These are phyloP conservation scores for Nymphaea thermarum DNA, from an alignment of 164 flowering plant genomes.

Conservation along the genomic window DNA sequence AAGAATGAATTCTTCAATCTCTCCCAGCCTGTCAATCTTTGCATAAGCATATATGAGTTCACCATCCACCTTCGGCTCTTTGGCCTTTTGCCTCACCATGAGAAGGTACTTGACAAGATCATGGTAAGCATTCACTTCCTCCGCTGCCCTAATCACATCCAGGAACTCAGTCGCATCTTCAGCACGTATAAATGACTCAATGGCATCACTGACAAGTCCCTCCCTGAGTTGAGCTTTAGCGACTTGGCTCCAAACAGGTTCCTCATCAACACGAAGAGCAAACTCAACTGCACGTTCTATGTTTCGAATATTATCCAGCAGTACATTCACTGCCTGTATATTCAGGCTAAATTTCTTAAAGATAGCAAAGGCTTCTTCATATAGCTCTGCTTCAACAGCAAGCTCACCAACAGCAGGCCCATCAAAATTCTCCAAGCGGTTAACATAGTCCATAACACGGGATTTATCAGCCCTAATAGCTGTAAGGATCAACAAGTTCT, in stretches of 20 bases:
- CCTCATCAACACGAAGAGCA: slow-evolving; percentile 99
- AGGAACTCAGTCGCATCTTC: slow-evolving; percentile 93
- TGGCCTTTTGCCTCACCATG: slow-evolving; percentile 93
- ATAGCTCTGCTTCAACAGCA: slow-evolving; percentile 93
- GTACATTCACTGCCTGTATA: slow-evolving; percentile 95
- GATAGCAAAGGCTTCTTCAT: slow-evolving; percentile 94
- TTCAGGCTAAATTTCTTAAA: slow-evolving; percentile 97
- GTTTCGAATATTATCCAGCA: slow-evolving; percentile 78
- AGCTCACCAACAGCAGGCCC: slow-evolving; percentile 99
- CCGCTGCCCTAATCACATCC: slow-evolving; percentile 86
- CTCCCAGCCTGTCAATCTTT: slow-evolving; percentile 91
- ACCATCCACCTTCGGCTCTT: slow-evolving; percentile 97
- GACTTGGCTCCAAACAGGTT: slow-evolving; percentile 99
- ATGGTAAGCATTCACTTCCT: slow-evolving; percentile 79
- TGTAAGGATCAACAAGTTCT: slow-evolving; percentile 87
- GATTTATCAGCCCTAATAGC: slow-evolving; percentile 95
- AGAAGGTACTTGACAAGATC: slow-evolving; percentile 89
- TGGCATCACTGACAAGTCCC: slow-evolving; percentile 95
- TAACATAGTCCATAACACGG: slow-evolving; percentile 95
- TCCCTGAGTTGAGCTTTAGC: slow-evolving; percentile 96
- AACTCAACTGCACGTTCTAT: slow-evolving; percentile 96
- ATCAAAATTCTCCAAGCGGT: slow-evolving; percentile 94
- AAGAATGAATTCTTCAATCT: slow-evolving; percentile 94
- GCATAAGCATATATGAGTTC: slow-evolving; percentile 99
- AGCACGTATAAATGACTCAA: slow-evolving; percentile 97